Conservation (phyloP, 106 monocot species). For the Phalaenopsis equestris region DNA sequence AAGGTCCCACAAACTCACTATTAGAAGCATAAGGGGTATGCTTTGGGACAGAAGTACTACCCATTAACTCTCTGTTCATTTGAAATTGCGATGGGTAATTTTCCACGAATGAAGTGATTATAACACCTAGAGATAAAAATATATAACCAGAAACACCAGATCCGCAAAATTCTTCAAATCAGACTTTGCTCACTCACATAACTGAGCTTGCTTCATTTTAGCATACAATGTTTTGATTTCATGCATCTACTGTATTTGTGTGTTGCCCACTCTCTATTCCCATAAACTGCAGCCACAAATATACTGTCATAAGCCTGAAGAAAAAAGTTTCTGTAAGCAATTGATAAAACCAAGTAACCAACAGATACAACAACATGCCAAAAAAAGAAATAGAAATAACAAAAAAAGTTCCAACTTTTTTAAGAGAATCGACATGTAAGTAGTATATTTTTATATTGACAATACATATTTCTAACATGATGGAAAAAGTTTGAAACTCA, state of each 20-base stretch:
- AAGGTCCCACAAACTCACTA: conserved; percentile 33
- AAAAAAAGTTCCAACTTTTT: background rate
- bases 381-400: background rate
- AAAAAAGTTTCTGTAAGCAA: background rate
- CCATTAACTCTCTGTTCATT: conserved; percentile 38
- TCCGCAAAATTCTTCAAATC: conserved; percentile 16
- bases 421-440: background rate
- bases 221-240: background rate
- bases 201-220: background rate
- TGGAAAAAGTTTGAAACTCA: background rate
- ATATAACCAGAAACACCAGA: conserved; percentile 17
- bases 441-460: background rate
- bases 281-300: background rate
- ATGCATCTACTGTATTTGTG: background rate
- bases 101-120: conserved; percentile 26
- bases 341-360: background rate
- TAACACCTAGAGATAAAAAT: conserved; percentile 34
- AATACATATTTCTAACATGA: background rate
- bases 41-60: conserved; percentile 17
- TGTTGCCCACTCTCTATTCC: background rate
- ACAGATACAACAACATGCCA: background rate
- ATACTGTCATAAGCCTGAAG: background rate
- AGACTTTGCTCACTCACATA: conserved; percentile 14
- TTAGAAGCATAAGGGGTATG: conserved; percentile 34
- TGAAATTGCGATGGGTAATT: conserved; percentile 29